Evolutionary conservation across 352 stramenopile species (phyloP), one percentile per base, ranked within the genome.

Genomic region (Aphanomyces astaci): DNA sequence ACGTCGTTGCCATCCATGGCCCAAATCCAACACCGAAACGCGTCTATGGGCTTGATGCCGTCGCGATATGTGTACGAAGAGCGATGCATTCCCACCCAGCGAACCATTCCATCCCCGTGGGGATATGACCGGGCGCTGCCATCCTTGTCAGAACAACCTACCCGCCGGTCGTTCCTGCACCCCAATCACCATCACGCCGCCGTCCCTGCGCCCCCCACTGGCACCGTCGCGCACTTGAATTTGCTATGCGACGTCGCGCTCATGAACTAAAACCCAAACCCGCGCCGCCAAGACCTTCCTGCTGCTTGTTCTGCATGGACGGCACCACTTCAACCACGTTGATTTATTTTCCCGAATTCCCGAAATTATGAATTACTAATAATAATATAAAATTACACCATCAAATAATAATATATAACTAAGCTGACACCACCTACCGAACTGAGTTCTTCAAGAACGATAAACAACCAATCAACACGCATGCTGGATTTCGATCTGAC

Each of bases 161-260:
- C 54, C 13, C 54, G 5, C 48, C 48, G 48, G 28, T 17, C 54
- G 49, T 25, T 27, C 54, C 36, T 9, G 33, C n/a, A n/a, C n/a
- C n/a, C n/a, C n/a, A n/a, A n/a, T n/a, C n/a, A n/a, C n/a, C n/a
- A n/a, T n/a, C n/a, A n/a, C n/a, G n/a, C n/a, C n/a, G n/a, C n/a
- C n/a, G n/a, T n/a, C n/a, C n/a, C n/a, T n/a, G n/a, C n/a, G n/a
- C n/a, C n/a, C n/a, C n/a, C n/a, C n/a, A n/a, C n/a, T n/a, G n/a
- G n/a, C n/a, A n/a, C n/a, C n/a, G n/a, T n/a, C 40, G 24, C 24
- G 51, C 60, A 59, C n/a, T 31, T 66, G 60, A 66, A 56, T 30
- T 19, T 66, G 15, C 36, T 66, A 28, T 66, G 60, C 60, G 30
- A 66, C 31, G 60, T 66, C 19, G 60, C 60, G 17, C 60, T 66